phyloP scores from a whole-genome alignment of 2,329 filamentous ascomycete species.

The Blumeriella jaapii region DNA sequence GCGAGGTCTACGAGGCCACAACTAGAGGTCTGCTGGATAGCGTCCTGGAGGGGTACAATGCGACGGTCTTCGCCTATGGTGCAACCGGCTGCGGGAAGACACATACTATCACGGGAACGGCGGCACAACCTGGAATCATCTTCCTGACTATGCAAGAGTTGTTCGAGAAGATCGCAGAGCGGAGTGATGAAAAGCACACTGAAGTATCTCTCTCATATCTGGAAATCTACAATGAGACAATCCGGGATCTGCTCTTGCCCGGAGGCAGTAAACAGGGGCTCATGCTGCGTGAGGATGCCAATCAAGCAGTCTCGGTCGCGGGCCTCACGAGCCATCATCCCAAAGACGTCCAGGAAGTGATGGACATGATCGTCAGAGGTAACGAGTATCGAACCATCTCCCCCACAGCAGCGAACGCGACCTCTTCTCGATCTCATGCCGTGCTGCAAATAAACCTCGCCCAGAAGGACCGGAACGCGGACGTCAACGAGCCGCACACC shows the following conservation, averaged over 20 bases:
- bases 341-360: conserved; percentile 86
- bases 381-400: conserved; percentile 95
- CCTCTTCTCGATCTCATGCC: conserved; percentile 91
- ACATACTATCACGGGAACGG: conserved; percentile 88
- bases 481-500: conserved; percentile 87
- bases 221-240: conserved; percentile 99
- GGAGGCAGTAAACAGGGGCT: conserved; percentile 67
- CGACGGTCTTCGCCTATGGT: conserved; percentile 96
- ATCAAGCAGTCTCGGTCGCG: conserved; percentile 82
- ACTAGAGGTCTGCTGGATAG: conserved; percentile 84
- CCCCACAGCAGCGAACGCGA: conserved; percentile 92
- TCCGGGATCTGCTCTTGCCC: conserved; percentile 84
- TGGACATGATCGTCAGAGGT: conserved; percentile 96
- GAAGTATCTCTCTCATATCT: conserved; percentile 90
- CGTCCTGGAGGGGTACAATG: conserved; percentile 95
- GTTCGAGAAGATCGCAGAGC: conserved; percentile 88
- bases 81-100: conserved; percentile 98
- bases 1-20: conserved; percentile 89
- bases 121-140: conserved; percentile 91
- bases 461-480: conserved; percentile 86
- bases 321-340: conserved; percentile 88
- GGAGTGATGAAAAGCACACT: conserved; percentile 74
- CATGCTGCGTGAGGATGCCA: conserved; percentile 88
- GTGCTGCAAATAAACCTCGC: conserved; percentile 95
- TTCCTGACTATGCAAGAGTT: conserved; percentile 98